Evolutionary conservation across 2,329 filamentous ascomycete species (phyloP), one percentile per base, ranked within the genome.

Genomic region (Alternaria angustiovoidea): DNA sequence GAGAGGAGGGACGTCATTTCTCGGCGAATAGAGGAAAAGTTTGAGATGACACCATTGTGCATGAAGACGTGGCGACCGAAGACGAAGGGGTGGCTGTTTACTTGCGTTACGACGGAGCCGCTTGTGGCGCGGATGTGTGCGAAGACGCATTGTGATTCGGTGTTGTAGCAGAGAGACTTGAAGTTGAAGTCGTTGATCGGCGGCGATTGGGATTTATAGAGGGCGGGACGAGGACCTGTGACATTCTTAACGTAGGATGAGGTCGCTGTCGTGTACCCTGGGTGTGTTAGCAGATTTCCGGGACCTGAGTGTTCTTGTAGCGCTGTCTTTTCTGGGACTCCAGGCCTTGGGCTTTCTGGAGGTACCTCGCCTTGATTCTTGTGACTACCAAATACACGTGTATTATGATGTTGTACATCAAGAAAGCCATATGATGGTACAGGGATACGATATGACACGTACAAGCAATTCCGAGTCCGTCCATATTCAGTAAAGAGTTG

Each of bases 41-140:
- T 73, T 11, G 80, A 79, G 34, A 86, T 78, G 16, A 80, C 80
- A 2, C 85, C 85, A 66, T 86, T 86, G 75, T 87, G 85, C 85
- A 87, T 86, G 69, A 86, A 83, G 8, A 79, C 77, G 62, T 86
- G 83, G 38, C 84, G 76, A 14, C 85, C 84, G 53, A 86, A 86
- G 30, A 82, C 78, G 69, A 86, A 87, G 5, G 85, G 85, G 61
- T 87, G 84, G 44, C 82, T 84, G 71, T 86, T 87, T 20, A 84
- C 81, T 16, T 79, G 77, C 2, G 82, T 80, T 26, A 85, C 82
- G 1, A 81, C 76, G 6, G 79, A 82, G 1, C 81, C 82, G 7
- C 80, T 83, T 4, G 80, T 81, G 9, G 84, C 84, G 8, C 85
- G 80, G 58, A 86, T 85, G 65, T 87, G 85, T 0, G 83, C 84